Base-by-base conservation (phyloP, 345 rosid species). In the Brassica rapa region DNA sequence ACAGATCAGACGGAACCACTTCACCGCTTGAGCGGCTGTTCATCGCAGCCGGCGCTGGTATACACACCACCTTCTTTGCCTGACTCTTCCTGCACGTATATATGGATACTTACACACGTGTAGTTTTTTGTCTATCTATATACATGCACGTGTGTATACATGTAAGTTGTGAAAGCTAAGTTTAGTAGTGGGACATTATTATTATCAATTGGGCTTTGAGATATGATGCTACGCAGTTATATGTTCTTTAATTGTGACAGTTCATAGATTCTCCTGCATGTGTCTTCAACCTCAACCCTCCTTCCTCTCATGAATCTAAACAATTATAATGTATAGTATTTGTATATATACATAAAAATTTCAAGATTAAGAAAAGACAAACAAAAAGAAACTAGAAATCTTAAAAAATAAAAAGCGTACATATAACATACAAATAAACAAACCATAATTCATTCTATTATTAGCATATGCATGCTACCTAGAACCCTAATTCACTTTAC, bases 1-100 rank as follows among this genome's bases (percentile, higher is more conserved):
- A 95, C 55, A 94, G 85, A 89, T 95, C 99, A 3, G 98, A 89
- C 1, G 99, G 99, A 66, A 91, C 94, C 29, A 91, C 88, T 74
- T 89, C 97, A 53, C 94, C 97, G 59, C 85, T 88, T 5, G 92
- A 86, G 84, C 97, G 82, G 82, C 93, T 90, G 76, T 91, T 91
- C 74, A 86, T 87, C 4, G 94, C 87, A 11, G 97, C 88, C 23
- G 94, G 94, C 19, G 97, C 93, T 11, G 97, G 94, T 71, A 91
- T 88, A 62, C 93, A 89, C 46, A 91, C 94, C 76, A 89, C 93
- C 80, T 91, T 89, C 86, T 89, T 91, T 61, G 87, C 86, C 75
- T 91, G 97, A 68, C 89, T 87, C 83, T 91, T 89, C 84, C 97
- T 91, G 81, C 33, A 62, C 29, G 7, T 55, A 37, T 53, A 49